These are phyloP conservation scores for Podaxis pistillaris DNA, from an alignment of 768 basidiomycete species.

Conservation along the genomic window DNA sequence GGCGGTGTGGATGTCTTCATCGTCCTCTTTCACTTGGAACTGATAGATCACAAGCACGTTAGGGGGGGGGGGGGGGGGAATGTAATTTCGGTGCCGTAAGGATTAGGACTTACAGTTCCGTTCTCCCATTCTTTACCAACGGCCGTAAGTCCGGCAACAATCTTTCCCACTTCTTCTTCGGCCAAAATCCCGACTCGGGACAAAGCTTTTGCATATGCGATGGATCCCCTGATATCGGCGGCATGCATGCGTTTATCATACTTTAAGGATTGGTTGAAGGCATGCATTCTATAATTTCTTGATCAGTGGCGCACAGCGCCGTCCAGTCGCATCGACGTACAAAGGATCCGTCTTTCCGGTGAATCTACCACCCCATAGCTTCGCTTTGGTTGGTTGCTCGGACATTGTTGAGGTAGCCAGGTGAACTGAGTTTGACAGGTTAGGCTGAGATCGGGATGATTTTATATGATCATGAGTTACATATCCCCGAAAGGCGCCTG, in stretches of 20 bases:
- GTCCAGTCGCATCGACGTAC: conserved; percentile 38
- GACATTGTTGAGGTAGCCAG: conserved; percentile 26
- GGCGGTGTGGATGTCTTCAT: conserved; percentile 99
- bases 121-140: conserved; percentile 87
- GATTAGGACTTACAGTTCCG: conserved; percentile 55
- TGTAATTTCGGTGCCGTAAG: neutral
- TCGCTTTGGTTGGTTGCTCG: conserved; percentile 52
- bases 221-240: conserved; percentile 90
- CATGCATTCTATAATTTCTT: conserved; percentile 75
- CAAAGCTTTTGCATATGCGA: conserved; percentile 92
- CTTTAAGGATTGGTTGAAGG: conserved; percentile 92
- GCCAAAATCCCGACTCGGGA: conserved; percentile 79
- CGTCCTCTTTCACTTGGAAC: conserved; percentile 81
- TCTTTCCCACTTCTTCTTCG: conserved; percentile 67
- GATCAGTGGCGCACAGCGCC: conserved; percentile 18
- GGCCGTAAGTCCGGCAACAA: conserved; percentile 67
- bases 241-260: conserved; percentile 95
- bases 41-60: conserved; percentile 25
- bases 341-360: conserved; percentile 88
- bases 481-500: no score
- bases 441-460: conserved; percentile 1
- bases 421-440: neutral
- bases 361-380: conserved; percentile 88
- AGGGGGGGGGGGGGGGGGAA: neutral
- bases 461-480: neutral